Conservation (phyloP, 257 asterid species). For the Cinchona pubescens region DNA sequence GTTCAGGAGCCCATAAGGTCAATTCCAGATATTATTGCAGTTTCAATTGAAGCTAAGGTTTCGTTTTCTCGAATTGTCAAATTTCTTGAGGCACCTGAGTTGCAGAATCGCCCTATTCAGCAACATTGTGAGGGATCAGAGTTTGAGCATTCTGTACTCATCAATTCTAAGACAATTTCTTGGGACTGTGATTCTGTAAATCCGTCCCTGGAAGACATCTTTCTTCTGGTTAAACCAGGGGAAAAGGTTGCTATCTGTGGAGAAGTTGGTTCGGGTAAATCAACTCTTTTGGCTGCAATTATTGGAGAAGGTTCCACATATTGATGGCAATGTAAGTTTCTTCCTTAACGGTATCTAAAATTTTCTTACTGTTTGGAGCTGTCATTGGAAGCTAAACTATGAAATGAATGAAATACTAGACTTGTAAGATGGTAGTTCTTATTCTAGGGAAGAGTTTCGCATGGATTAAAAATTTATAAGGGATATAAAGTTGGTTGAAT, state of each 20-base stretch:
- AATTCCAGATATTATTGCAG: conserved; percentile 35
- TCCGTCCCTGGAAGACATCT: conserved; percentile 19
- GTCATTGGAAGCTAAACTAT: too few relatives aligned
- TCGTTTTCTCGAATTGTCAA: conserved; percentile 29
- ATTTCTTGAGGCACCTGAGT: conserved; percentile 39
- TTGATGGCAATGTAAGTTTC: conserved; percentile 35
- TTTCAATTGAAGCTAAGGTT: conserved; percentile 39
- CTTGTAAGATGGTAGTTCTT: too few relatives aligned
- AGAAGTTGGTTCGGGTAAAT: conserved; percentile 48
- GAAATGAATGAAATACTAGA: background rate
- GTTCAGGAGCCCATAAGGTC: too few relatives aligned
- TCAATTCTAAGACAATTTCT: conserved; percentile 26
- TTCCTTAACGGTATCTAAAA: background rate
- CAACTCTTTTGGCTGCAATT: conserved; percentile 37
- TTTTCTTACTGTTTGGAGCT: background rate
- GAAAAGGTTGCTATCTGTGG: conserved; percentile 42
- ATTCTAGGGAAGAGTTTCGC: too few relatives aligned
- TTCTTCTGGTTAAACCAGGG: conserved; percentile 29
- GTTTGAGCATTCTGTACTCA: conserved; percentile 13
- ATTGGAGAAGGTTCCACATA: conserved; percentile 39
- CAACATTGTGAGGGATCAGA: background rate
- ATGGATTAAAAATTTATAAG: too few relatives aligned
- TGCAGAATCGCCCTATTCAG: conserved; percentile 14
- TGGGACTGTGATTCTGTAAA: conserved; percentile 23
- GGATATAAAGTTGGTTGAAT: background rate